Base-by-base conservation (phyloP, 768 basidiomycete species). In the Suillus lakei region DNA sequence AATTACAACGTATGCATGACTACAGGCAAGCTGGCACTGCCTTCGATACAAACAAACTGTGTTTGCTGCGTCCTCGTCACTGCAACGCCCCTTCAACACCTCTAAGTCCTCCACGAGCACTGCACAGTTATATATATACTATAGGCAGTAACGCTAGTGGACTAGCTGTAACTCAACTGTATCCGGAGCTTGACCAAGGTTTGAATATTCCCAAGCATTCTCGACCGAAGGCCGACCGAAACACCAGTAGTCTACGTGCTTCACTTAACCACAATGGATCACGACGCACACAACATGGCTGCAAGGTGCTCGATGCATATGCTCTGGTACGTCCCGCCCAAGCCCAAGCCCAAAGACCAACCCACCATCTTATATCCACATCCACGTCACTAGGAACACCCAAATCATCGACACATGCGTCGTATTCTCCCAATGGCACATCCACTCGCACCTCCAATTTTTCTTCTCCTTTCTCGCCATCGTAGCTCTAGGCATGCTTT, bases 381-480 rank as follows among this genome's bases (percentile, higher is more conserved):
- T 39, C 26, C 36, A n/a, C n/a, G n/a, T n/a, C n/a, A n/a, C 8
- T 8, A 59, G 58, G 91, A 93, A 93, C 78, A 91, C 91, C 44
- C 86, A 93, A 63, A 85, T 92, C 70, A 77, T 88, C 74, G 83
- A 92, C 78, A 92, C 92, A 53, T 95, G 92, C 79, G 82, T 94
- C 77, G 89, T 95, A 78, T 93, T 94, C 80, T 79, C 73, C 16
- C 82, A 84, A 67, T 95, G 93, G 91, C 92, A 93, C 79, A 86
- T 95, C 70, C 79, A 72, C 66, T 84, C 88, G 28, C 78, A 74
- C 59, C 67, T 80, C 64, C 76, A 79, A 30, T 93, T 96, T 74
- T 67, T 88, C 66, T 67, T 89, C 66, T 93, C 92, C 30, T 89
- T 86, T 76, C 51, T 88, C 67, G 84, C 80, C 63, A 88, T 95